phyloP scores from a whole-genome alignment of 2,329 filamentous ascomycete genomes.

The Diaporthe sp. region DNA sequence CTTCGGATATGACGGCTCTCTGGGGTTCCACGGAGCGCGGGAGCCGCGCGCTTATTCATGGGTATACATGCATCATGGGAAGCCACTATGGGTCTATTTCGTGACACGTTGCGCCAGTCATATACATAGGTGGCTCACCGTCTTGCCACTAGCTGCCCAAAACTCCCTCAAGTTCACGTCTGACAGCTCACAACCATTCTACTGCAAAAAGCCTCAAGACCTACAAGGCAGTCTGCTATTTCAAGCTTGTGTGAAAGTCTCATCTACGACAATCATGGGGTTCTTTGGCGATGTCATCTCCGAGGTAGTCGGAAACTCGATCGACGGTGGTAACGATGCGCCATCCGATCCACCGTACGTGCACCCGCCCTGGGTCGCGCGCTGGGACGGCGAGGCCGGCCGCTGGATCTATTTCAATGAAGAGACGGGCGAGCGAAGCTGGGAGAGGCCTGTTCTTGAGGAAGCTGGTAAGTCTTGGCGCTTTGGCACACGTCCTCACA shows the following conservation, averaged over 20 bases:
- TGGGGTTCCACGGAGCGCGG: background rate
- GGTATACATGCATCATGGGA: background rate
- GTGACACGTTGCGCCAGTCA: conserved; percentile 7
- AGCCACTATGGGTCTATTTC: background rate
- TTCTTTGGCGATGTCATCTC: conserved; percentile 31
- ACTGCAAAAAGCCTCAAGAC: background rate
- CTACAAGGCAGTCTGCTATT: background rate
- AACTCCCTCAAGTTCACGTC: background rate
- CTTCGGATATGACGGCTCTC: conserved; percentile 6
- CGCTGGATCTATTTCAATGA: conserved; percentile 38
- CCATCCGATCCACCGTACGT: conserved; percentile 33
- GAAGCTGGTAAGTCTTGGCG: conserved; percentile 28
- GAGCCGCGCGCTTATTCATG: background rate
- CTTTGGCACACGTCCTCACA: fast-evolving
- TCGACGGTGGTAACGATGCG: conserved; percentile 24
- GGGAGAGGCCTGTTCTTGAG: conserved; percentile 32
- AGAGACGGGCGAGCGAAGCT: conserved; percentile 36
- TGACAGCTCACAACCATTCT: too few relatives aligned
- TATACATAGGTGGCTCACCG: background rate
- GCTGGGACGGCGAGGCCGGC: conserved; percentile 35
- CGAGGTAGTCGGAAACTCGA: conserved; percentile 22
- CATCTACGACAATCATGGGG: conserved; percentile 11
- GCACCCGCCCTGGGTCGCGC: conserved; percentile 31
- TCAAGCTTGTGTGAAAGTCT: too few relatives aligned
- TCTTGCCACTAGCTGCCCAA: background rate